Evolutionary conservation across 2,329 filamentous ascomycete genomes (phyloP), one percentile per base, ranked within the genome.

Genomic region (Tolypocladium ophioglossoides): DNA sequence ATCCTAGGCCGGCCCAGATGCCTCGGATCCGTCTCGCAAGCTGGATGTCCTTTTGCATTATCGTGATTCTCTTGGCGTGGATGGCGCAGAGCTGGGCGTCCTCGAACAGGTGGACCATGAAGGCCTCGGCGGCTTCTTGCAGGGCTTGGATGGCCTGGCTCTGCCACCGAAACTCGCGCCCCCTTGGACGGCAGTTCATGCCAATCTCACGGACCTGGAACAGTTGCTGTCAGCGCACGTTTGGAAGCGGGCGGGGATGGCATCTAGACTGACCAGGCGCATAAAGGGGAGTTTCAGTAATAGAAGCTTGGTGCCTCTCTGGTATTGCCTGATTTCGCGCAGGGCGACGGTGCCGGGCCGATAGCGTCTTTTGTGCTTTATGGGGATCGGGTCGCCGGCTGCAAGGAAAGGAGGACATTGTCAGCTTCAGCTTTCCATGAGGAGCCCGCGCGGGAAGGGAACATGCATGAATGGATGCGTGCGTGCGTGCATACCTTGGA

Each of bases 41-140:
- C 74, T 96, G 92, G 64, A 99, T 96, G 72, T 97, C 94, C 75
- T 96, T 96, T 72, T 94, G 91, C 89, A 95, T 92, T 64, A 96
- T 95, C 40, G 92, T 97, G 52, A 97, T 91, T 68, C 92, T 81
- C 76, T 96, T 96, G 58, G 92, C 94, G 73, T 97, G 92, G 63
- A 97, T 91, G 58, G 92, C 94, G 74, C 92, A 96, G 44, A 97
- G 80, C 74, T 97, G 96, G 38, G 70, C 70, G 52, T 72, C 69
- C 56, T 96, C 91, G 67, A 97, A 96, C n/a, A 97, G 77, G 67
- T 95, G 91, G 56, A 97, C 88, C 62, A 97, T 79, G 72, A 95
- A 97, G 6, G 92, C 92, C 74, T 97, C 92, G n/a, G 91, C 84
- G 16, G 92, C 90, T 77, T 97, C 92, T 73, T 97, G 92, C 3